Evolutionary conservation across 179 eudicot species (phyloP).

Genomic region (Vitellaria paradoxa): DNA sequence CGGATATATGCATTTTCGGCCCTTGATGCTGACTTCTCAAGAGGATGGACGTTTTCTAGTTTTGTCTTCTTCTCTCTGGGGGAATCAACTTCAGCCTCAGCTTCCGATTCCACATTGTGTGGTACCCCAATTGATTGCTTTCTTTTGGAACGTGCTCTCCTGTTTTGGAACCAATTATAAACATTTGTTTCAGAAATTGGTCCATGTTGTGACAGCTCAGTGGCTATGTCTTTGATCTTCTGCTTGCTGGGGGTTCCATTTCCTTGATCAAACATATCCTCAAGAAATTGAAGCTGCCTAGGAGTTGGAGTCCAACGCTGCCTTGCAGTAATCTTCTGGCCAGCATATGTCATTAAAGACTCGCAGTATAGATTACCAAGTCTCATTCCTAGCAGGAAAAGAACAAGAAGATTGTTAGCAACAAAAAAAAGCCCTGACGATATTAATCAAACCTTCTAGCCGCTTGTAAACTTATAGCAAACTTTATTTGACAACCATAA

Average conservation of each 20-base stretch:
- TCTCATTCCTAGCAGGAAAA: conserved; percentile 36
- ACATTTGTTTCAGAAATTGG: conserved; percentile 80
- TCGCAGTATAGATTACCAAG: conserved; percentile 48
- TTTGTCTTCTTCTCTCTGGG: conserved; percentile 56
- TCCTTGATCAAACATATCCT: conserved; percentile 66
- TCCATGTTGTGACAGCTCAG: conserved; percentile 68
- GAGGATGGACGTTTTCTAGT: conserved; percentile 34
- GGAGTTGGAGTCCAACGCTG: conserved; percentile 73
- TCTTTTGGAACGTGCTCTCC: conserved; percentile 79
- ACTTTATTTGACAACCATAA: neutral
- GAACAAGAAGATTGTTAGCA: neutral
- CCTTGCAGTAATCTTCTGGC: conserved; percentile 54
- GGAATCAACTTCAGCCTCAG: conserved; percentile 60
- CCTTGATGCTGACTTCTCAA: conserved; percentile 23
- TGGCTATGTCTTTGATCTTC: conserved; percentile 65
- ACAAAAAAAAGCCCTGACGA: neutral
- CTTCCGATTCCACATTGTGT: conserved; percentile 59
- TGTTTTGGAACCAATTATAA: conserved; percentile 85
- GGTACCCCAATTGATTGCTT: conserved; percentile 47
- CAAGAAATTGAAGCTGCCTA: conserved; percentile 58
- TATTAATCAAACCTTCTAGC: neutral
- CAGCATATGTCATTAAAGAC: conserved; percentile 42
- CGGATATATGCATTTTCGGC: conserved; percentile 33
- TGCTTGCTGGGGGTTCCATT: conserved; percentile 74
- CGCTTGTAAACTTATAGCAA: neutral